Evolutionary conservation across 495 filamentous ascomycete genomes (phyloP).

Genomic region (Rhypophila decipiens): DNA sequence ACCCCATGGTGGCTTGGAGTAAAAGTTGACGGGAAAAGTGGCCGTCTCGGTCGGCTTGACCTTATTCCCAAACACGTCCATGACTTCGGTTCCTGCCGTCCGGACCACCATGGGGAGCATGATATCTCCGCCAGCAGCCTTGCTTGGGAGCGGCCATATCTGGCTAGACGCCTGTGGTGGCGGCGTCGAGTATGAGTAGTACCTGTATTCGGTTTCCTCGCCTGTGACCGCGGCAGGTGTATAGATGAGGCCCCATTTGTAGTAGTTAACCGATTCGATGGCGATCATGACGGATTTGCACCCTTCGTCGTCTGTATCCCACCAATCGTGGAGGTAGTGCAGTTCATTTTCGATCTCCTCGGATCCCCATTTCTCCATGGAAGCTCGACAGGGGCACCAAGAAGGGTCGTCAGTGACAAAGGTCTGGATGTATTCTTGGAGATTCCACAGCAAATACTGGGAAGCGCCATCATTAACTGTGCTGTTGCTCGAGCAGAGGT

Average conservation of each 20-base stretch:
- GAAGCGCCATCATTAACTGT: not conserved
- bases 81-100: not conserved
- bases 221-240: too few species aligned
- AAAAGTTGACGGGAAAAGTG: not conserved
- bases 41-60: not conserved
- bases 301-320: not conserved
- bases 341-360: not conserved
- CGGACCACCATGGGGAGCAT: not conserved
- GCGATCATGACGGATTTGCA: not conserved
- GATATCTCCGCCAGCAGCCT: not conserved
- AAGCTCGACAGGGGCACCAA: not conserved
- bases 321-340: not conserved
- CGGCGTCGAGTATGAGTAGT: too few species aligned
- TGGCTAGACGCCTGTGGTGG: too few species aligned
- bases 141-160: not conserved
- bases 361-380: not conserved
- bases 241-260: not conserved
- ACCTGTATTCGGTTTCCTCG: too few species aligned
- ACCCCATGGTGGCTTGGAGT: too few species aligned
- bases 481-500: too few species aligned
- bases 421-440: not conserved
- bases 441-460: not conserved
- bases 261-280: not conserved
- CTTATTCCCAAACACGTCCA: not conserved
- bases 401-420: not conserved